phyloP scores from a whole-genome alignment of 331 rosid genomes.

The Ulmus americana region DNA sequence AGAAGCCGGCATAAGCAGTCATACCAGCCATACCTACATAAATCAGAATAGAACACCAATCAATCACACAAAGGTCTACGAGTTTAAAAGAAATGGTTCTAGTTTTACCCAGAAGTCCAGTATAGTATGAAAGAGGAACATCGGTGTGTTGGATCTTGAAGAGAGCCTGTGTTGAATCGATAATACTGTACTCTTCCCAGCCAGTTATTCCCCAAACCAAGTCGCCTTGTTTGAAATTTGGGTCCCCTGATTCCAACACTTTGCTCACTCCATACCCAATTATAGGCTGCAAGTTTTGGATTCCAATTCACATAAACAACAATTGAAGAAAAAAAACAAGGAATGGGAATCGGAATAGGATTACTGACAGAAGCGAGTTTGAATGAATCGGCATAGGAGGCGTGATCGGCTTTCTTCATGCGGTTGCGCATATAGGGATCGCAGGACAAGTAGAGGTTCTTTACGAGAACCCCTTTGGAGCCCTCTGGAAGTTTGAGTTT shows the following conservation, averaged over 20 bases:
- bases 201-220: constrained; percentile 13
- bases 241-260: constrained; percentile 14
- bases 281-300: constrained; percentile 6
- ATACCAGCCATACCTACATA: constrained; percentile 7
- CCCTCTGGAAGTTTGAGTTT: constrained; percentile 15
- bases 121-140: constrained; percentile 17
- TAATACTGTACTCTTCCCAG: constrained; percentile 18
- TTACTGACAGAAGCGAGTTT: constrained; percentile 31
- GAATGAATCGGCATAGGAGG: background rate
- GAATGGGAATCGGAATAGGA: background rate
- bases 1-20: constrained; percentile 12
- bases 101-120: constrained; percentile 14
- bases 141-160: constrained; percentile 7
- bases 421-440: constrained; percentile 7
- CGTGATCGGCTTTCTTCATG: background rate
- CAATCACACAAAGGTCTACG: background rate
- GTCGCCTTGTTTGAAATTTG: constrained; percentile 21
- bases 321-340: background rate
- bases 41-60: background rate
- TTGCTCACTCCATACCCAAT: constrained; percentile 18
- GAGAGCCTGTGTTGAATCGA: background rate
- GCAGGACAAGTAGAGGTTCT: constrained; percentile 24
- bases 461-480: constrained; percentile 15
- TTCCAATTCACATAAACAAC: background rate
- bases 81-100: background rate